phyloP scores from a whole-genome alignment of 2,329 filamentous ascomycete genomes.

The Botrytis sinoallii region DNA sequence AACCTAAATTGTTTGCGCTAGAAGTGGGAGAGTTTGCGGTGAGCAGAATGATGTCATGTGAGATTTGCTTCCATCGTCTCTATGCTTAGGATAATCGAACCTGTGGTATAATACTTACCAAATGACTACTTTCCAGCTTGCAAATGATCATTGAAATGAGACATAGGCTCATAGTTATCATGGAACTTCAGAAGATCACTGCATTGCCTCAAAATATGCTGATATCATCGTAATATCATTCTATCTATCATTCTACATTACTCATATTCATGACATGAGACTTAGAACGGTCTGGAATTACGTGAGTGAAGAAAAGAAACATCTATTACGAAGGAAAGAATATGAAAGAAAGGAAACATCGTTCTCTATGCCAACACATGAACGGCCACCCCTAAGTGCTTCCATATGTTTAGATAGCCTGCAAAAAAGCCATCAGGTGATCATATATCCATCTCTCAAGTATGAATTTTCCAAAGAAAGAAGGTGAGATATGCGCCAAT shows the following conservation, averaged over 20 bases:
- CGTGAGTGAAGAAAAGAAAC: not conserved
- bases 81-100: not conserved
- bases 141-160: not conserved
- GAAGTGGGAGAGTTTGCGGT: not conserved
- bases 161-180: not conserved
- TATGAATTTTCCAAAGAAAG: rapidly evolving
- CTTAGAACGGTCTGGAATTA: not conserved
- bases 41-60: not conserved
- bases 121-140: not conserved
- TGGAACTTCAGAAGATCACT: not conserved
- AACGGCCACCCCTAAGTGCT: rapidly evolving
- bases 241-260: not conserved
- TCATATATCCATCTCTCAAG: not conserved
- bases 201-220: rapidly evolving
- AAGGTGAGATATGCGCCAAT: not conserved
- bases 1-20: not conserved
- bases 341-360: not conserved
- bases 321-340: rapidly evolving
- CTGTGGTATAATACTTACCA: not conserved
- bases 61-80: not conserved
- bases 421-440: not conserved
- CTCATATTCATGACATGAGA: not conserved
- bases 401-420: not conserved
- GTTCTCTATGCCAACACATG: not conserved
- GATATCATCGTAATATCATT: not conserved